These are phyloP conservation scores for Casuarina equisetifolia DNA, from an alignment of 306 rosid species.

Conservation along the genomic window DNA sequence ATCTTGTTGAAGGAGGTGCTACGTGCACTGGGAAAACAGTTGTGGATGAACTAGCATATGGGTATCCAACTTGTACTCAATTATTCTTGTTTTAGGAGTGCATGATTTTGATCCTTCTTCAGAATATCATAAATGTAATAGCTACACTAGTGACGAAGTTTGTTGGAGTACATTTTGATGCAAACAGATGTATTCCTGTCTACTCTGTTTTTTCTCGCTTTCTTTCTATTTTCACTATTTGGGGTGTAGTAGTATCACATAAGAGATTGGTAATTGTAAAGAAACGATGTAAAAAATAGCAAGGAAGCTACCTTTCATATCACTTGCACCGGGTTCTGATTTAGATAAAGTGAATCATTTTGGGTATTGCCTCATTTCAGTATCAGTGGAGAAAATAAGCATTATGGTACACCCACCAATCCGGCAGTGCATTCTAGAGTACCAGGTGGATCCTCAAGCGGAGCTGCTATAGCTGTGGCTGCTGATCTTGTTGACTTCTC, in stretches of 20 bases:
- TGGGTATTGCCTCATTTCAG: slow-evolving; percentile 44
- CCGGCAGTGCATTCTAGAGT: slow-evolving; percentile 65
- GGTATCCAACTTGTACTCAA: slow-evolving; percentile 45
- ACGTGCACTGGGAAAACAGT: slow-evolving; percentile 80
- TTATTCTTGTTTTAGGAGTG: neutral
- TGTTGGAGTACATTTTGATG: neutral
- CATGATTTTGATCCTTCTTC: neutral
- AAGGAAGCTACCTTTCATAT: neutral
- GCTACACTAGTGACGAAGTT: neutral
- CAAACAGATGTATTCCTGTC: neutral
- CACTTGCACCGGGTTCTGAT: slow-evolving; percentile 1
- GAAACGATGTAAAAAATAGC: too few relatives aligned
- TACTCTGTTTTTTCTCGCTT: neutral
- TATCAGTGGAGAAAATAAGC: slow-evolving; percentile 77
- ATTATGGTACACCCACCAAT: slow-evolving; percentile 80
- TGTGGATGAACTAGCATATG: slow-evolving; percentile 63
- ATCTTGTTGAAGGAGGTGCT: slow-evolving; percentile 90
- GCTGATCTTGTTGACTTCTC: slow-evolving; percentile 84
- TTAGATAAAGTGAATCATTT: neutral
- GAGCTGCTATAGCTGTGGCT: slow-evolving; percentile 95
- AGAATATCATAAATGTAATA: neutral
- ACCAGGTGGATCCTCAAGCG: slow-evolving; percentile 94
- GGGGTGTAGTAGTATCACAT: neutral
- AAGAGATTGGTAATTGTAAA: too few relatives aligned
- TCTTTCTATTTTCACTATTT: neutral